Evolutionary conservation across 1,139 yeast genomes (phyloP).

Genomic region (Taphrina communis): DNA sequence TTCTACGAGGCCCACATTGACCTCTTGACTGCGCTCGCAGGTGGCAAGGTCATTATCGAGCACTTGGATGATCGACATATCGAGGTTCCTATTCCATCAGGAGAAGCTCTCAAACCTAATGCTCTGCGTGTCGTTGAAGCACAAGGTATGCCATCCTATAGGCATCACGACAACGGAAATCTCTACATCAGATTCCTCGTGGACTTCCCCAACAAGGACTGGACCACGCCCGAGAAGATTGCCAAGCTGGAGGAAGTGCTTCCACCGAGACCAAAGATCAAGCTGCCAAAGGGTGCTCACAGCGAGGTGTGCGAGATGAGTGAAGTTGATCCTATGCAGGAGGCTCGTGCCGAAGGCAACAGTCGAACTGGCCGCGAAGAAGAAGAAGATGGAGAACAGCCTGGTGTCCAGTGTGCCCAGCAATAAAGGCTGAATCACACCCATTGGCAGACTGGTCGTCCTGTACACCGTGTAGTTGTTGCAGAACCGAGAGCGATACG

Average conservation of each 20-base stretch:
- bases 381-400: slow-evolving; percentile 65
- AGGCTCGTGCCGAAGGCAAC: slow-evolving; percentile 53
- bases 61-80: slow-evolving; percentile 84
- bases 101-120: slow-evolving; percentile 92
- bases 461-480: too few species aligned
- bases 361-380: slow-evolving; percentile 55
- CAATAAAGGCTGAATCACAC: slow-evolving; percentile 55
- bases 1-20: slow-evolving; percentile 86
- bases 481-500: too few species aligned
- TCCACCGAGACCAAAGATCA: slow-evolving; percentile 52
- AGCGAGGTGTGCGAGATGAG: slow-evolving; percentile 83
- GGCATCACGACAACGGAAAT: slow-evolving; percentile 58
- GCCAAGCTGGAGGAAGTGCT: slow-evolving; percentile 54
- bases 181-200: slow-evolving; percentile 60
- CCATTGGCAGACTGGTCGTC: too few species aligned
- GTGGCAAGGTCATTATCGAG: slow-evolving; percentile 86
- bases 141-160: slow-evolving; percentile 91
- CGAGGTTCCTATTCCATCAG: slow-evolving; percentile 81
- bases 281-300: slow-evolving; percentile 53
- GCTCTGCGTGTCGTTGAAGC: slow-evolving; percentile 78
- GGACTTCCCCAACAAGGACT: slow-evolving; percentile 57
- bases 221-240: slow-evolving; percentile 54
- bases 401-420: slow-evolving; percentile 75
- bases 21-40: slow-evolving; percentile 91
- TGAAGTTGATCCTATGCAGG: slow-evolving; percentile 65